Evolutionary conservation across 2,329 filamentous ascomycete species (phyloP).

Genomic region (Rhynchosporium secalis): DNA sequence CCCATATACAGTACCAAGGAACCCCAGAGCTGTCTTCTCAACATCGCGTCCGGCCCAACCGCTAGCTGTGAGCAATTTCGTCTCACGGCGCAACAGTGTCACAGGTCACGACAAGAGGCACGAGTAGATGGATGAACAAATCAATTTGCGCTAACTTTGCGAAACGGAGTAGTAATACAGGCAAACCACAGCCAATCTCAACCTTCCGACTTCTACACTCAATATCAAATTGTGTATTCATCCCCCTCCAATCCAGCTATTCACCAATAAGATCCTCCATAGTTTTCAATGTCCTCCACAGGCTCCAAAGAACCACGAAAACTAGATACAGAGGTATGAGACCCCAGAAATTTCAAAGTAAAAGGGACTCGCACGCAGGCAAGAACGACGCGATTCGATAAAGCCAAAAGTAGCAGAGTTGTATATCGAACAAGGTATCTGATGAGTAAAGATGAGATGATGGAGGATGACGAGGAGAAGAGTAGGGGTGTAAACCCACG

Average conservation of each 20-base stretch:
- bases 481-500: conserved; percentile 25
- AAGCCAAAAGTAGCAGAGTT: conserved; percentile 22
- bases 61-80: no score
- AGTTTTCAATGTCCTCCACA: conserved; percentile 5
- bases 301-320: conserved; percentile 19
- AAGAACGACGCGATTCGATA: conserved; percentile 17
- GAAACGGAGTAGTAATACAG: conserved; percentile 20
- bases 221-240: conserved; percentile 17
- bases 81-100: no score
- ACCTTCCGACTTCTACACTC: background rate
- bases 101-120: no score
- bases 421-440: conserved; percentile 64
- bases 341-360: conserved; percentile 8
- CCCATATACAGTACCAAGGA: no score
- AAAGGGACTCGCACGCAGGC: conserved; percentile 11
- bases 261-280: background rate
- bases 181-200: background rate
- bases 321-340: conserved; percentile 23
- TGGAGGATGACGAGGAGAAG: conserved; percentile 30
- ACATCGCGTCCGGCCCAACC: no score
- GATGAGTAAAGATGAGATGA: conserved; percentile 34
- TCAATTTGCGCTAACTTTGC: conserved; percentile 20
- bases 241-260: background rate
- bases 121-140: background rate
- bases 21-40: no score